phyloP scores from a whole-genome alignment of 352 stramenopile species.

The Phytophthora hybrid region DNA sequence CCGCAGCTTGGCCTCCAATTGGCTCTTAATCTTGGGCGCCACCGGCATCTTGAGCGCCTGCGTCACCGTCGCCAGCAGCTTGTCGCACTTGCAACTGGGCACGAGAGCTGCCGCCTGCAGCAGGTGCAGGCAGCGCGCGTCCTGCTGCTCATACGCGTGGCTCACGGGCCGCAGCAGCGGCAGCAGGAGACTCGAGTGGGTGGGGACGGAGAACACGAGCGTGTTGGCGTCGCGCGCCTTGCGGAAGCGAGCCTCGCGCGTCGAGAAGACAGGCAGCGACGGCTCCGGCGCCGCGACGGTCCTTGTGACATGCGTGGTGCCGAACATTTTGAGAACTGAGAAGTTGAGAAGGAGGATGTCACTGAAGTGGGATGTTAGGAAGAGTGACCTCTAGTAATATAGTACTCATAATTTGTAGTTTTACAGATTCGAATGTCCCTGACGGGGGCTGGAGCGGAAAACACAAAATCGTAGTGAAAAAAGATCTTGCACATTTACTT shows the following conservation, averaged over 20 bases:
- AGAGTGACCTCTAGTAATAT: too few relatives aligned
- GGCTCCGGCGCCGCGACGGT: slow-evolving; percentile 11
- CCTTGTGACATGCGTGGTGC: neutral
- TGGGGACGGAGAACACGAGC: slow-evolving; percentile 59
- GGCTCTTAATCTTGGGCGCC: slow-evolving; percentile 39
- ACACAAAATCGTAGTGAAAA: slow-evolving; percentile 72
- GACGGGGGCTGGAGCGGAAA: slow-evolving; percentile 36
- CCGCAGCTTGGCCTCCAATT: slow-evolving; percentile 44
- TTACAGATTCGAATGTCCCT: slow-evolving; percentile 2
- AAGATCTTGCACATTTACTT: slow-evolving; percentile 68
- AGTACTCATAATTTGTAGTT: too few relatives aligned
- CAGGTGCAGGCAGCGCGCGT: slow-evolving; percentile 75
- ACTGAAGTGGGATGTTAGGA: too few relatives aligned
- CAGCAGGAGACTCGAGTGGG: slow-evolving; percentile 66
- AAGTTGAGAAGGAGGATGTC: too few relatives aligned
- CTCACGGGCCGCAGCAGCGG: slow-evolving; percentile 50
- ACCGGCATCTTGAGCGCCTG: slow-evolving; percentile 63
- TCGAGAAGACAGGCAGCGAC: slow-evolving; percentile 60
- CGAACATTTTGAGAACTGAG: slow-evolving; percentile 42
- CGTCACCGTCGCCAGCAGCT: slow-evolving; percentile 51
- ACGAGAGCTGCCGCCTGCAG: slow-evolving; percentile 68
- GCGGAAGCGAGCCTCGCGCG: slow-evolving; percentile 52
- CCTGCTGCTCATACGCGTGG: slow-evolving; percentile 70
- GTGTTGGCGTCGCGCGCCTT: slow-evolving; percentile 70
- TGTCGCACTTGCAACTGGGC: slow-evolving; percentile 67